A percentile compares a stretch with the other conserved stretches of the same genome.
Conservation (phyloP, 2,329 filamentous ascomycete species). For the Neonectria ditissima region DNA sequence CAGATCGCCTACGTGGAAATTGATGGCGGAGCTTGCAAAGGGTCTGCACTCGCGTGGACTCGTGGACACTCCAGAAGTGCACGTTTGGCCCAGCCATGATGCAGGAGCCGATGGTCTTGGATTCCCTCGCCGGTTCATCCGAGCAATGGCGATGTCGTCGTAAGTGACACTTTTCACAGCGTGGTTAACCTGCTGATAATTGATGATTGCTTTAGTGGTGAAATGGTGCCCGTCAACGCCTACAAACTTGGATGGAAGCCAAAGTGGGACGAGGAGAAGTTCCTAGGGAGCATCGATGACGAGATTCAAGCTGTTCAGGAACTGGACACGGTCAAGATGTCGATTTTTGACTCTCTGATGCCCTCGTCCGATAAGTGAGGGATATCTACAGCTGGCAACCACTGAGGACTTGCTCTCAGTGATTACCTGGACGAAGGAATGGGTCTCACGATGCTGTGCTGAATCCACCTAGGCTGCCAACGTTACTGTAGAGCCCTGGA, state of each 20-base stretch:
- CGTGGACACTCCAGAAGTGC: conserved; percentile 36
- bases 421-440: no score
- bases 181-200: not conserved
- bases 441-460: no score
- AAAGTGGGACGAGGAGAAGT: conserved; percentile 10
- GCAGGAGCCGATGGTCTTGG: conserved; percentile 47
- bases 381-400: no score
- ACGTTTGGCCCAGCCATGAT: conserved; percentile 48
- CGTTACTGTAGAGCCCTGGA: no score
- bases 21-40: conserved; percentile 44
- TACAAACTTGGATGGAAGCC: conserved; percentile 18
- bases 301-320: conserved; percentile 17
- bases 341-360: not conserved
- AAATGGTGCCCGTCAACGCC: conserved; percentile 3
- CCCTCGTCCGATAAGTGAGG: not conserved
- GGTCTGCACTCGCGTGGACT: conserved; percentile 47
- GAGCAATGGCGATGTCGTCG: conserved; percentile 44
- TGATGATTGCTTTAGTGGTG: not conserved
- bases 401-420: no score
- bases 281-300: conserved; percentile 4
- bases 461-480: no score
- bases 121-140: conserved; percentile 44
- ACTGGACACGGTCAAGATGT: conserved; percentile 4
- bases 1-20: conserved; percentile 44
- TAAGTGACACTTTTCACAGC: conserved; percentile 28